phyloP scores from a whole-genome alignment of 1,139 yeast species.

The Taphrina wiesneri region DNA sequence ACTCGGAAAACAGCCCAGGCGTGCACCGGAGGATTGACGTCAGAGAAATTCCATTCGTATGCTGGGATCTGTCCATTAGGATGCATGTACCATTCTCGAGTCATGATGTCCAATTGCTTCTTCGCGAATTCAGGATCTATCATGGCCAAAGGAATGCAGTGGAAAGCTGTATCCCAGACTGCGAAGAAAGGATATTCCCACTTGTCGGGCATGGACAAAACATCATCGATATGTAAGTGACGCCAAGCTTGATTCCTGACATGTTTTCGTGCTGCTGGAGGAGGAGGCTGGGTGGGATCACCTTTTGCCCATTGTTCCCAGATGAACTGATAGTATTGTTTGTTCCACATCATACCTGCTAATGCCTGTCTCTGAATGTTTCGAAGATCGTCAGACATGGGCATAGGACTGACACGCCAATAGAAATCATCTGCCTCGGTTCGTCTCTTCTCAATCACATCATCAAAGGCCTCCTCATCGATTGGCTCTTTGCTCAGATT shows the following conservation, averaged over 20 bases:
- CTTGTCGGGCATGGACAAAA: slow-evolving; percentile 88
- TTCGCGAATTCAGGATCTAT: slow-evolving; percentile 93
- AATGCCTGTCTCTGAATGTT: slow-evolving; percentile 91
- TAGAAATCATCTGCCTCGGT: slow-evolving; percentile 93
- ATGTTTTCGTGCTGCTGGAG: slow-evolving; percentile 76
- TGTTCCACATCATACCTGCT: slow-evolving; percentile 92
- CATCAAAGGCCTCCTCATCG: slow-evolving; percentile 77
- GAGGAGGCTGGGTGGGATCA: slow-evolving; percentile 74
- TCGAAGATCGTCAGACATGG: slow-evolving; percentile 78
- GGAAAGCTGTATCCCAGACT: slow-evolving; percentile 98
- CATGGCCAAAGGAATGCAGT: slow-evolving; percentile 91
- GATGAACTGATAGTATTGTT: slow-evolving; percentile 86
- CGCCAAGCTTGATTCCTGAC: slow-evolving; percentile 89
- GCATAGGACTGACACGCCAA: slow-evolving; percentile 85
- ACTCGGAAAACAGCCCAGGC: slow-evolving; percentile 96
- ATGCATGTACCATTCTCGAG: slow-evolving; percentile 98
- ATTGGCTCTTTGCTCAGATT: slow-evolving; percentile 46
- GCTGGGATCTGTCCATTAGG: slow-evolving; percentile 99
- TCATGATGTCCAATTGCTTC: slow-evolving; percentile 78
- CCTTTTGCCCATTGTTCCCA: slow-evolving; percentile 89
- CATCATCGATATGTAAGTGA: slow-evolving; percentile 84
- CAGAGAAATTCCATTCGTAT: slow-evolving; percentile 95
- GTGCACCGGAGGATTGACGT: slow-evolving; percentile 96
- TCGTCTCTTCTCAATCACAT: slow-evolving; percentile 69
- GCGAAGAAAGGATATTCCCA: slow-evolving; percentile 98